Evolutionary conservation across 768 basidiomycete species (phyloP), one percentile per base, ranked within the genome.

Genomic region (Lactarius psammicola): DNA sequence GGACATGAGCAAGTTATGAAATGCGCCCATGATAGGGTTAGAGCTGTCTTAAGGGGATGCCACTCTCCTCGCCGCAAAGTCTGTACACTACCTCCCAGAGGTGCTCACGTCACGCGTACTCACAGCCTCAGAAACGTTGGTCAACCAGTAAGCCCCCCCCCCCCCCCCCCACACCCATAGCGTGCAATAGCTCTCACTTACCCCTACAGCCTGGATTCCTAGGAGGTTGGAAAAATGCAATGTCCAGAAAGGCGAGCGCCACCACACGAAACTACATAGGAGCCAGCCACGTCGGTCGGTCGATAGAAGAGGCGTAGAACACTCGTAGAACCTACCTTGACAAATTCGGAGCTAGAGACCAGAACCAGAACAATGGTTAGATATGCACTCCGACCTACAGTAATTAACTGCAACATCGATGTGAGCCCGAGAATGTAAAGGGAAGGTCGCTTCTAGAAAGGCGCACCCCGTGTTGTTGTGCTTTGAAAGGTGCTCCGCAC

Each of bases 371-470:
- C 23, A 51, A 26, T 26, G 23, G 17, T 7, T 17, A 40, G 15
- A 40, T 40, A 40, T 7, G 51, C 58, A 31, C 46, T 58, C 57
- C 36, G 54, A 59, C 26, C 36, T 38, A 38, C 36, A 38, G 20
- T 33, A 40, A 40, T 28, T 23, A 31, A 38, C 44, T 15, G n/a
- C 34, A 33, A 49, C 49, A 40, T 44, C 56, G 65, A 66, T 62
- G 60, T 53, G 65, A 62, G 51, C 36, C 65, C 11, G 64, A 46
- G 59, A 60, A 23, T 17, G 36, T 7, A 56, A 44, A 56, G 59
- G 40, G 36, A 40, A 60, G 38, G 20, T 36, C 15, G 31, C n/a
- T 56, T 65, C 53, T 40, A 55, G 51, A 60, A 46, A 34, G 23
- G 36, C n/a, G 15, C 30, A 11, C 33, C 56, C 34, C n/a, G 10